Evolutionary conservation across 2,329 filamentous ascomycete species (phyloP).

Genomic region (Aspergillus sclerotialis): DNA sequence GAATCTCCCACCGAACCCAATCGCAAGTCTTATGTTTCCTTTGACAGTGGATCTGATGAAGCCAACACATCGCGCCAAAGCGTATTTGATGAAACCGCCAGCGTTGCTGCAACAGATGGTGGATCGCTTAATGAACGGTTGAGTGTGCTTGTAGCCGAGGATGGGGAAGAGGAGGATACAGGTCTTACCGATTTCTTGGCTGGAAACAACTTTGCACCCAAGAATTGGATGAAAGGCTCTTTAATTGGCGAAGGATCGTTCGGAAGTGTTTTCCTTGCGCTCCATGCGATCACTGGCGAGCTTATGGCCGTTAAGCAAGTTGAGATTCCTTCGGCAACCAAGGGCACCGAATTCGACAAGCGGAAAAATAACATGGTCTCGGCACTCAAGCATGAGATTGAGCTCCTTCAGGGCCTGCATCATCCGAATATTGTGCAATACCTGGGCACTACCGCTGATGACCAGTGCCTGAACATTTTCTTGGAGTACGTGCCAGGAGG

Average conservation of each 20-base stretch:
- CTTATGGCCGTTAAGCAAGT: slow-evolving; percentile 98
- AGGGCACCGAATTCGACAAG: slow-evolving; percentile 71
- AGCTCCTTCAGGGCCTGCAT: slow-evolving; percentile 83
- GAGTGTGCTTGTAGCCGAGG: slow-evolving; percentile 76
- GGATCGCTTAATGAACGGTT: slow-evolving; percentile 77
- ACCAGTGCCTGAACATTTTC: slow-evolving; percentile 96
- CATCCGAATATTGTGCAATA: slow-evolving; percentile 98
- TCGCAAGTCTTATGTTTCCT: slow-evolving; percentile 90
- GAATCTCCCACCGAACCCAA: slow-evolving; percentile 82
- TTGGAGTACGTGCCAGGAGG: slow-evolving; percentile 97
- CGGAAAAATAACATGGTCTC: slow-evolving; percentile 98
- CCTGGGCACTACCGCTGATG: slow-evolving; percentile 85
- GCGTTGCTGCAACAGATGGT: slow-evolving; percentile 54
- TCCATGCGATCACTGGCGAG: slow-evolving; percentile 93
- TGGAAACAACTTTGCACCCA: slow-evolving; percentile 89
- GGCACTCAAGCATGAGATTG: slow-evolving; percentile 93
- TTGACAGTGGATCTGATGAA: slow-evolving; percentile 58
- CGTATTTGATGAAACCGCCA: slow-evolving; percentile 78
- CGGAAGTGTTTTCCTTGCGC: slow-evolving; percentile 86
- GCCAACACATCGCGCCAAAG: slow-evolving; percentile 69
- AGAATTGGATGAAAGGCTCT: slow-evolving; percentile 99
- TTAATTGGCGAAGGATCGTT: slow-evolving; percentile 96
- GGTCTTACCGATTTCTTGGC: slow-evolving; percentile 85
- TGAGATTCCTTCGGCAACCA: slow-evolving; percentile 74
- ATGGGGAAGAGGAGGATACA: slow-evolving; percentile 86